Evolutionary conservation across 805 yeast genomes (phyloP).

Genomic region (Tetrapisispora arboricola): DNA sequence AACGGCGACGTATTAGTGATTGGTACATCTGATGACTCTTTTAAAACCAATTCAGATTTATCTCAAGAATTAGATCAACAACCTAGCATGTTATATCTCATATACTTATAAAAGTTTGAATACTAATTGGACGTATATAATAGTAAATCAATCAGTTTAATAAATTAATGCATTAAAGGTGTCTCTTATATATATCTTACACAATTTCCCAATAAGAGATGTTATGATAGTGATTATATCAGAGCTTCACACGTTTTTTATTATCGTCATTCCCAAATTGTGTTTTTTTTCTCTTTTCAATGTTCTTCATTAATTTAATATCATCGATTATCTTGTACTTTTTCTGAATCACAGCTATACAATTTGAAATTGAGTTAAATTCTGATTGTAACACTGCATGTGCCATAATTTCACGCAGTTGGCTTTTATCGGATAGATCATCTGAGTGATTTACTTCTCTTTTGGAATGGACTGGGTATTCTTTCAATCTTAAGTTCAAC

Average conservation of each 20-base stretch:
- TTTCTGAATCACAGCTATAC: slow-evolving; percentile 22
- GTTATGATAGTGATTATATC: not conserved
- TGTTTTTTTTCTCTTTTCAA: slow-evolving; percentile 39
- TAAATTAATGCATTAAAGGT: not conserved
- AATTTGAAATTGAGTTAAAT: slow-evolving; percentile 36
- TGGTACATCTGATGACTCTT: slow-evolving; percentile 42
- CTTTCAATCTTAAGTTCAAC: slow-evolving; percentile 25
- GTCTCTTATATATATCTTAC: not conserved
- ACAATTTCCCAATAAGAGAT: not conserved
- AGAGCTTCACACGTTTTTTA: slow-evolving; percentile 2
- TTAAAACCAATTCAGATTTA: slow-evolving; percentile 30
- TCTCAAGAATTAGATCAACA: slow-evolving; percentile 13
- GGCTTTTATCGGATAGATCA: not conserved
- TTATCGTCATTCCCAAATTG: not conserved
- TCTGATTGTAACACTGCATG: slow-evolving; percentile 48
- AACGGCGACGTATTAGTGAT: slow-evolving; percentile 29
- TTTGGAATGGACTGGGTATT: slow-evolving; percentile 37
- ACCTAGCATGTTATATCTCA: slow-evolving; percentile 19
- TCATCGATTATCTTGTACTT: slow-evolving; percentile 43
- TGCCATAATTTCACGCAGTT: slow-evolving; percentile 37
- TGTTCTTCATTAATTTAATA: slow-evolving; percentile 47
- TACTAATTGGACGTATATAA: not conserved
- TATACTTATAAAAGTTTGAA: slow-evolving; percentile 1
- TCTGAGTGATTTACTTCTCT: slow-evolving; percentile 11
- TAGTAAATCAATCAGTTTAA: not conserved